These are phyloP conservation scores for Geotrichum bryndzae DNA, from an alignment of 1,139 yeast genomes.

Conservation along the genomic window DNA sequence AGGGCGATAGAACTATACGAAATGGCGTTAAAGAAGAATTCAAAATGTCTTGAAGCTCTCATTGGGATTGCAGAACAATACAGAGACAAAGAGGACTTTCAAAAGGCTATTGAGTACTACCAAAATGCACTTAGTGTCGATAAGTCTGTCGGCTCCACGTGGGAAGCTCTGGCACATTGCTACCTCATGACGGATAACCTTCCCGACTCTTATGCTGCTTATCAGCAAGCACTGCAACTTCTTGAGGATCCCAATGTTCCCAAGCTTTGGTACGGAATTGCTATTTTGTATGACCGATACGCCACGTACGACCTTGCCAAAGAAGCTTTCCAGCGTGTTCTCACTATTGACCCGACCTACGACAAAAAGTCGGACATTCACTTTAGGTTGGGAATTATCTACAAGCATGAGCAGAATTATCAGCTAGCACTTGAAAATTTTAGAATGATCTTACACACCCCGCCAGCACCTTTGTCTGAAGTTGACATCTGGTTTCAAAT, in stretches of 20 bases:
- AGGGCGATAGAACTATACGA: slow-evolving; percentile 87
- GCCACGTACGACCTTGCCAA: slow-evolving; percentile 98
- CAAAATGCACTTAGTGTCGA: slow-evolving; percentile 78
- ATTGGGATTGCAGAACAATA: slow-evolving; percentile 83
- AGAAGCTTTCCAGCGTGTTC: slow-evolving; percentile 92
- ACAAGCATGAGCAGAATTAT: slow-evolving; percentile 88
- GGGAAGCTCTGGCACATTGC: slow-evolving; percentile 97
- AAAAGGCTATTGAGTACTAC: slow-evolving; percentile 89
- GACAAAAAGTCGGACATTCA: slow-evolving; percentile 95
- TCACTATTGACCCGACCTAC: slow-evolving; percentile 91
- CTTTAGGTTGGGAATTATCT: slow-evolving; percentile 90
- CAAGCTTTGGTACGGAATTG: slow-evolving; percentile 97
- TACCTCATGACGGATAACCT: slow-evolving; percentile 93
- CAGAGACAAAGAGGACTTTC: slow-evolving; percentile 81
- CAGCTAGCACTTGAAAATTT: slow-evolving; percentile 88
- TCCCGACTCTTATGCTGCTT: slow-evolving; percentile 91
- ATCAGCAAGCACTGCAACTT: slow-evolving; percentile 90
- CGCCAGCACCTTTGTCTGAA: slow-evolving; percentile 93
- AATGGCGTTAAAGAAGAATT: slow-evolving; percentile 77
- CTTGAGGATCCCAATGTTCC: slow-evolving; percentile 92
- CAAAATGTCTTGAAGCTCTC: slow-evolving; percentile 77
- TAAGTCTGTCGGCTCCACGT: slow-evolving; percentile 89
- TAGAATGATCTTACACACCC: slow-evolving; percentile 80
- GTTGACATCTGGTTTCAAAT: slow-evolving; percentile 98
- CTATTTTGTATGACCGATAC: slow-evolving; percentile 88